Conservation (phyloP, 805 yeast species). For the Candida berthetii region DNA sequence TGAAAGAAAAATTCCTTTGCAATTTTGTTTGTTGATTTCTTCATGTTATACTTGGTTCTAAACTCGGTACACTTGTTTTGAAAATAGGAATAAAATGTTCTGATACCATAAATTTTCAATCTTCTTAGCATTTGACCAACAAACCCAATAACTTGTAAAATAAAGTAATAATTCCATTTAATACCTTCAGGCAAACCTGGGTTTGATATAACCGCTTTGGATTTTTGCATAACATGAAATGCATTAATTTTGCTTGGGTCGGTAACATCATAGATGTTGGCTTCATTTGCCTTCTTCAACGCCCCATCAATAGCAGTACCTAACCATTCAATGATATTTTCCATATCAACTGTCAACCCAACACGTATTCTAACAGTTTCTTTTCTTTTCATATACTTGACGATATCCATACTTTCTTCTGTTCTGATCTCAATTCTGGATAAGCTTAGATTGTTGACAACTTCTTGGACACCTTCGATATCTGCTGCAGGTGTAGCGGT, state of each 20-base stretch:
- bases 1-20: conserved; percentile 58
- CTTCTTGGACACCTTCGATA: conserved; percentile 81
- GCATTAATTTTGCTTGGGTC: conserved; percentile 68
- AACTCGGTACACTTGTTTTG: conserved; percentile 51
- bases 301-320: conserved; percentile 65
- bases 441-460: conserved; percentile 66
- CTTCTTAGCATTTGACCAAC: conserved; percentile 69
- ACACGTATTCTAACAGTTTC: conserved; percentile 55
- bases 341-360: conserved; percentile 46
- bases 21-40: conserved; percentile 58
- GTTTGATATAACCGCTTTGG: conserved; percentile 49
- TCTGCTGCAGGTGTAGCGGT: conserved; percentile 96
- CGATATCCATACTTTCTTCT: conserved; percentile 75
- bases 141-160: conserved; percentile 55
- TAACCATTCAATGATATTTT: conserved; percentile 45
- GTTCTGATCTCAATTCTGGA: conserved; percentile 82
- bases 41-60: conserved; percentile 47
- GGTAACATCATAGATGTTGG: conserved; percentile 54
- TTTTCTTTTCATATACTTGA: conserved; percentile 70
- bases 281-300: conserved; percentile 54
- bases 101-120: conserved; percentile 75
- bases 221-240: conserved; percentile 64
- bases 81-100: conserved; percentile 68
- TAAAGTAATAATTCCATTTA: conserved; percentile 66
- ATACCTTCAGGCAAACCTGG: conserved; percentile 56